Evolutionary conservation across 2,329 filamentous ascomycete species (phyloP), one percentile per base, ranked within the genome.

Genomic region (Akanthomyces muscarius): DNA sequence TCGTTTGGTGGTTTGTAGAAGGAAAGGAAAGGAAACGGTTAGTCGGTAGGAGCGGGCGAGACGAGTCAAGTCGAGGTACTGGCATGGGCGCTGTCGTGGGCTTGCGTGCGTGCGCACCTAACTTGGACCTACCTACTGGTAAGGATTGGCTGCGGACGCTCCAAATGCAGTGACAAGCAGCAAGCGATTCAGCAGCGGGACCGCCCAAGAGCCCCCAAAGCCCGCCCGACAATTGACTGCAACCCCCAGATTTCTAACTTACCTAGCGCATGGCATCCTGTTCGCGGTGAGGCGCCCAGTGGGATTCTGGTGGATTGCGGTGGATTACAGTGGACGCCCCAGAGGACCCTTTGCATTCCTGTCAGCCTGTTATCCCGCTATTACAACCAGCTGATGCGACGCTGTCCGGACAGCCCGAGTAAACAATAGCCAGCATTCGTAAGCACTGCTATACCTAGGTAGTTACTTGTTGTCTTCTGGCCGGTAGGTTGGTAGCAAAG

Each of bases 1-100:
- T 30, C 51, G 33, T 41, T 48, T 42, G 58, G 47, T 42, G 47
- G 38, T 45, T 42, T 48, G 44, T 3, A 47, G 8, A 28, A 30
- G 38, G 28, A 56, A 51, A 41, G 38, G 38, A 61, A 45, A 36
- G 53, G 44, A 13, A 13, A 30, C 28, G 28, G 30, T 48, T 5
- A 41, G 44, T 11, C 23, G 38, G 25, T 45, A 11, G 6, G 44
- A 56, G 45, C 30, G 36, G 45, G 47, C 44, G 38, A 56, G 42
- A 13, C 61, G 63, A 58, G 53, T 52, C 59, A 64, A 47, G 48
- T 14, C 41, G 30, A 63, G 53, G 21, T 21, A 21, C 21, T 21
- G 21, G 47, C 10, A 41, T 16, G 38, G 38, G 38, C 38, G 38
- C 4, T 36, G 33, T 36, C 33, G 33, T 36, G 33, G 33, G 28